Base-by-base conservation (phyloP, 208 protist genomes). In the Wallacemonas sp. region DNA sequence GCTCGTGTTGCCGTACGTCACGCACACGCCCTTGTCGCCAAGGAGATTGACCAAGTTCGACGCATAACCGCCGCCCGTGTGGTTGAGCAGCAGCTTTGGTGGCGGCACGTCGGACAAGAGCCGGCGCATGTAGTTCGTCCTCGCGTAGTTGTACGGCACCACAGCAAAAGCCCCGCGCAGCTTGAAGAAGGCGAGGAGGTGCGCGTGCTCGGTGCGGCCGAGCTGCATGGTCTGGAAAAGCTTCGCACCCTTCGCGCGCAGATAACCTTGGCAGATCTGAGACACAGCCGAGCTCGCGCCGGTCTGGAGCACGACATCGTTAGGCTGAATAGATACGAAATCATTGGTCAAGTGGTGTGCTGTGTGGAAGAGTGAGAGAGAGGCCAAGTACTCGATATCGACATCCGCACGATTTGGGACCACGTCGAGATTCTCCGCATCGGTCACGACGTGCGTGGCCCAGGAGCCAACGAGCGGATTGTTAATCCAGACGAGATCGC, bases 1-100 rank as follows among this genome's bases (percentile, higher is more conserved):
- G 28, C 90, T 96, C 74, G 98, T 98, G 75, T 92, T 97, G 51
- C 98, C 98, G 75, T 99, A 99, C 2, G 97, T 99, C 12, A 99
- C 97, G 41, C 98, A 84, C 3, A 89, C 83, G 41, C 94, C 96
- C 36, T 86, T 72, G 49, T 97, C 83, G 34, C 87, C 96, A 12
- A 99, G 79, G 4, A 93, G 80, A 28, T 95, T 88, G 21, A 94
- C 75, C 39, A 98, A 69, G 66, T 95, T 83, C 15, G 94, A 96
- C 3, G 88, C 93, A 62, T 82, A 91, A 21, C 74, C 72, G 26
- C 98, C 98, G 66, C 98, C 96, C 19, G 95, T 96, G 69, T 95
- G 89, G 72, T 99, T 98, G 19, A 99, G 79, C 28, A 96, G 86
- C 15, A 99, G 75, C 72, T 93, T 96, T 61, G 97, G 93, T 46